Conservation (phyloP, 2,329 filamentous ascomycete genomes). For the Fonsecaea multimorphosa region DNA sequence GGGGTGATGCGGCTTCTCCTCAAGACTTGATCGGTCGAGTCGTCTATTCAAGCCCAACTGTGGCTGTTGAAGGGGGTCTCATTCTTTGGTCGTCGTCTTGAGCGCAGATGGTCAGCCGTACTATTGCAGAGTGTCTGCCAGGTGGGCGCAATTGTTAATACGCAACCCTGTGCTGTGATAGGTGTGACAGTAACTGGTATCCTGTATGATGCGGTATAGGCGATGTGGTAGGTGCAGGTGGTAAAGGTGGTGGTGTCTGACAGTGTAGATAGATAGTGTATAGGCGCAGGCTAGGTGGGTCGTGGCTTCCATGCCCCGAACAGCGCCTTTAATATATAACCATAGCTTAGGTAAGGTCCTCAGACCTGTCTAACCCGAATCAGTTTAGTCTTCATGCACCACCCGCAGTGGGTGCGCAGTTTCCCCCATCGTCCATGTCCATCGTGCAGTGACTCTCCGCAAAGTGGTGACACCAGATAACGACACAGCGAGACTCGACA, state of each 20-base stretch:
- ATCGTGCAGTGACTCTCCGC: not conserved
- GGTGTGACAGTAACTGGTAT: too few species aligned
- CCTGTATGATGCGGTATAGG: too few species aligned
- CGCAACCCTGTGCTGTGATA: too few species aligned
- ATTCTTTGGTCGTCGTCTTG: not conserved
- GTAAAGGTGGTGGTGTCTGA: too few species aligned
- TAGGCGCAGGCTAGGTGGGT: too few species aligned
- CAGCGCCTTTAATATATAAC: not conserved
- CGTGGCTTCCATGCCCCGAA: too few species aligned
- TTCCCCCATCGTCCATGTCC: not conserved
- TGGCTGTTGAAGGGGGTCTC: not conserved
- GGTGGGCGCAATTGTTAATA: not conserved
- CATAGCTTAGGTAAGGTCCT: too few species aligned
- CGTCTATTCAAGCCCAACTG: not conserved
- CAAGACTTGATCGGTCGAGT: not conserved
- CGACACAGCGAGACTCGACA: not conserved
- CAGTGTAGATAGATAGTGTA: too few species aligned
- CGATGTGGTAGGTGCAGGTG: too few species aligned
- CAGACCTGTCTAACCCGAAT: not conserved
- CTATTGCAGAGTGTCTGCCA: not conserved
- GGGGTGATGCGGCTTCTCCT: not conserved
- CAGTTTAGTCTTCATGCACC: not conserved
- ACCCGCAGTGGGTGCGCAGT: too few species aligned
- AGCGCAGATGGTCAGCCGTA: not conserved
- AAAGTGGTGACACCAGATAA: slow-evolving; percentile 38